Evolutionary conservation across 176 grass and related monocot genomes (phyloP).

Genomic region (Zea luxurians): DNA sequence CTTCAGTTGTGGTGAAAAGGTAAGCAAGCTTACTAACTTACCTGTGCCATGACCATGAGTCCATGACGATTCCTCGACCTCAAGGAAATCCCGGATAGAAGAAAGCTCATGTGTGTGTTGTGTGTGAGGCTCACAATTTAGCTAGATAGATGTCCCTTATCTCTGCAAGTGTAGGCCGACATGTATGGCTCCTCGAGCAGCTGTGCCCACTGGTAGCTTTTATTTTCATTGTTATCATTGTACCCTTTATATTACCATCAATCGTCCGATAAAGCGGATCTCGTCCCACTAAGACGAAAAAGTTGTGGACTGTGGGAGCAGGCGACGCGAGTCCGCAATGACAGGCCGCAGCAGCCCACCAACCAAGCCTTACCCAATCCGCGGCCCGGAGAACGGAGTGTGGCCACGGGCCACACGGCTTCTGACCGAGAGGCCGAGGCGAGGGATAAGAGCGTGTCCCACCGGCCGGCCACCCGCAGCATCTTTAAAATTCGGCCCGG

Average conservation of each 20-base stretch:
- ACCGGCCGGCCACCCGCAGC: neutral
- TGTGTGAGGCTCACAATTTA: neutral
- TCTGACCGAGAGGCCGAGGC: no score
- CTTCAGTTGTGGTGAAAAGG: no score
- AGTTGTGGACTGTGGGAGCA: neutral
- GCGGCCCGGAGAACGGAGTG: neutral
- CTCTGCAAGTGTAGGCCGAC: neutral
- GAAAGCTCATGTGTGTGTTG: neutral
- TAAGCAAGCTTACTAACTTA: no score
- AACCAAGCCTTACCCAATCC: neutral
- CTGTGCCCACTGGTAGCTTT: neutral
- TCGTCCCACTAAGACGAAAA: neutral
- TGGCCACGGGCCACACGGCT: neutral
- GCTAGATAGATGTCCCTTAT: no score
- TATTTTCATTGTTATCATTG: no score
- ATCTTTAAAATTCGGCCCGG: neutral
- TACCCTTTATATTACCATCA: neutral
- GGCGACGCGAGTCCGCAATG: no score
- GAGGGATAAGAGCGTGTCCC: no score
- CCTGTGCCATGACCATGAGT: neutral
- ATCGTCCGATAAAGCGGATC: neutral
- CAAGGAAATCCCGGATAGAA: neutral
- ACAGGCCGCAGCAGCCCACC: no score
- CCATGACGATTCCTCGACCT: neutral
- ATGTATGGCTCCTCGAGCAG: neutral